Evolutionary conservation across 441 rosid genomes (phyloP).

Genomic region (Aleurites moluccanus): DNA sequence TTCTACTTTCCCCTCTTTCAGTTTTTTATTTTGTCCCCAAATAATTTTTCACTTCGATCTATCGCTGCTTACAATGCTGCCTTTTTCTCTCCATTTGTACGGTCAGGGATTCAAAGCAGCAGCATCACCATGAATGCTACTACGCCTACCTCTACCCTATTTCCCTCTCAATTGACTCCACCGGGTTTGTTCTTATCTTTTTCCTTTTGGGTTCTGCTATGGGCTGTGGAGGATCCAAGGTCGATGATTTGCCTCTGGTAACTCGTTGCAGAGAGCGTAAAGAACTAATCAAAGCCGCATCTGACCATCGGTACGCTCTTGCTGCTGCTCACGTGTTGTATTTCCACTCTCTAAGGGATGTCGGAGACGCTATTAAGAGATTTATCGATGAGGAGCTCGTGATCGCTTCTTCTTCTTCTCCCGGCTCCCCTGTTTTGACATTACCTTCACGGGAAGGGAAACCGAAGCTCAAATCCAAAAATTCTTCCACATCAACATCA

Average conservation of each 20-base stretch:
- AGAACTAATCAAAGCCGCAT: slow-evolving; percentile 58
- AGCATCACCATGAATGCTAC: slow-evolving; percentile 24
- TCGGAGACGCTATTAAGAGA: slow-evolving; percentile 64
- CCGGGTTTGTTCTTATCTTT: neutral
- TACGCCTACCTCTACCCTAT: neutral
- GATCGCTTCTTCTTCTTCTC: slow-evolving; percentile 43
- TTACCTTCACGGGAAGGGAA: slow-evolving; percentile 50
- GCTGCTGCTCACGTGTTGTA: slow-evolving; percentile 66
- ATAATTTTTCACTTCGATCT: neutral
- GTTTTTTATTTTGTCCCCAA: neutral
- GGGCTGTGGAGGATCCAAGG: slow-evolving; percentile 95
- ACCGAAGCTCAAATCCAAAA: slow-evolving; percentile 1
- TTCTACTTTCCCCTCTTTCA: neutral
- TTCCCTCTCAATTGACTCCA: slow-evolving; percentile 1
- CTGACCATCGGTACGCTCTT: slow-evolving; percentile 50
- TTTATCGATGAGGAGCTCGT: slow-evolving; percentile 24
- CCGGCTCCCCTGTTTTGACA: slow-evolving; percentile 67
- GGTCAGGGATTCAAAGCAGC: slow-evolving; percentile 9
- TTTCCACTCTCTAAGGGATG: slow-evolving; percentile 59
- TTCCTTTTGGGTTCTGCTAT: slow-evolving; percentile 27
- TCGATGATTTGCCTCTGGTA: slow-evolving; percentile 68
- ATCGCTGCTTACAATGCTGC: slow-evolving; percentile 17
- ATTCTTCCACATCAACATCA: too few relatives aligned
- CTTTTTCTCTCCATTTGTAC: neutral
- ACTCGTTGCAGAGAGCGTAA: slow-evolving; percentile 73